These are phyloP conservation scores for Cyberlindnera veronae DNA, from an alignment of 805 yeast species.

Conservation along the genomic window DNA sequence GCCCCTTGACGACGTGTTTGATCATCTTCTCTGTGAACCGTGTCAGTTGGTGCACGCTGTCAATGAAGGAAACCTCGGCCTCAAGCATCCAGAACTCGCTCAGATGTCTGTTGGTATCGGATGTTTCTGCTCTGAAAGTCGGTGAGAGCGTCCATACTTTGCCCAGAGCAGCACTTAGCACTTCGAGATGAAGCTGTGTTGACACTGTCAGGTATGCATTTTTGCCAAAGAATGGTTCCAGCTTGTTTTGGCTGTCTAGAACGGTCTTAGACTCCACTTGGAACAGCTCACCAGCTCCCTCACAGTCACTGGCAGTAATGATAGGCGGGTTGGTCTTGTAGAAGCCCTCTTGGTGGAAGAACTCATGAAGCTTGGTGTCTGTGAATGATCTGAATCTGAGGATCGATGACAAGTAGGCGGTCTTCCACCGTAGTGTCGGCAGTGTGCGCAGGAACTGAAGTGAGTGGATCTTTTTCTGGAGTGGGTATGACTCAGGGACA, in stretches of 20 bases:
- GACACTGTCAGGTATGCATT: conserved; percentile 81
- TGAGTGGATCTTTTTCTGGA: conserved; percentile 77
- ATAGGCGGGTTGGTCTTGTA: conserved; percentile 82
- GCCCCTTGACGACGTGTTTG: conserved; percentile 40
- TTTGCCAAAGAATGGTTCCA: conserved; percentile 54
- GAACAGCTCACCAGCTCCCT: conserved; percentile 95
- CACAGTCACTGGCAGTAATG: conserved; percentile 88
- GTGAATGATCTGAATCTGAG: conserved; percentile 70
- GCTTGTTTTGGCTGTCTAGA: conserved; percentile 12
- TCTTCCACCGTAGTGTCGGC: conserved; percentile 78
- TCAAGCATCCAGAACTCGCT: conserved; percentile 98
- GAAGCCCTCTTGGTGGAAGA: conserved; percentile 53
- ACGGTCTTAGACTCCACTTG: conserved; percentile 39
- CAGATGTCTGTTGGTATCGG: conserved; percentile 87
- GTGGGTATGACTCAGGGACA: conserved; percentile 64
- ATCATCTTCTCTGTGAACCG: conserved; percentile 68
- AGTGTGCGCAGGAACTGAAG: conserved; percentile 61
- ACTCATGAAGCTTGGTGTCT: conserved; percentile 49
- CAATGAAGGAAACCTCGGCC: conserved; percentile 75
- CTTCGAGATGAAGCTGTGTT: conserved; percentile 88
- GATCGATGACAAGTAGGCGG: conserved; percentile 60
- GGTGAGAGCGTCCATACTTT: conserved; percentile 90
- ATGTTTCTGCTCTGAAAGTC: conserved; percentile 89
- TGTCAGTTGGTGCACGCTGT: conserved; percentile 57
- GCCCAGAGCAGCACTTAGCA: conserved; percentile 64